Evolutionary conservation across 768 basidiomycete species (phyloP).

Genomic region (Tremella fuciformis): DNA sequence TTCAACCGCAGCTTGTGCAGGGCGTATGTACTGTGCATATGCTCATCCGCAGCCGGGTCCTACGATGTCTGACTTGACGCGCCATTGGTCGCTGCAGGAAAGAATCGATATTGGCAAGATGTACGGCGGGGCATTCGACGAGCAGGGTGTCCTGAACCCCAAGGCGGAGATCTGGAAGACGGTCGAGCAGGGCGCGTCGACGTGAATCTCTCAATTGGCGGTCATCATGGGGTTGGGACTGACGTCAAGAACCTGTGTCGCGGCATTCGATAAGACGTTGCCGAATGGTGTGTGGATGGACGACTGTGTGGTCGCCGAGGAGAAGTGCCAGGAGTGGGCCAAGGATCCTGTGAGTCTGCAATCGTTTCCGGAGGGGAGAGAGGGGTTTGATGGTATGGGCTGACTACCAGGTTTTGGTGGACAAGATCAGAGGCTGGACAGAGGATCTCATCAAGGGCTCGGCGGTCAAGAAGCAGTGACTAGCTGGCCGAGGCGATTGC

Average conservation of each 20-base stretch:
- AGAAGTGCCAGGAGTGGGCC: slow-evolving; percentile 3
- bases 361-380: too few relatives aligned
- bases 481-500: too few relatives aligned
- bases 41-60: background rate
- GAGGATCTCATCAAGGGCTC: too few relatives aligned
- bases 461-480: too few relatives aligned
- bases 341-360: slow-evolving; percentile 3
- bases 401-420: too few relatives aligned
- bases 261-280: slow-evolving; percentile 3
- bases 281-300: slow-evolving; percentile 5
- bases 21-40: too few relatives aligned
- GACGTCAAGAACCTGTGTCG: background rate
- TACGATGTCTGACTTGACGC: background rate
- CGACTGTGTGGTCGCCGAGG: background rate
- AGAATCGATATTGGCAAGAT: slow-evolving; percentile 4
- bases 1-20: too few relatives aligned
- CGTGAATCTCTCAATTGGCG: background rate
- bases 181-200: slow-evolving; percentile 4
- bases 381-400: too few relatives aligned
- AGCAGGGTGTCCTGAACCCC: background rate
- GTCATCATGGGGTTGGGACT: background rate
- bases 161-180: slow-evolving; percentile 6
- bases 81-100: slow-evolving; percentile 9
- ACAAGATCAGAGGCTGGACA: too few relatives aligned
- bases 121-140: slow-evolving; percentile 9